Conservation (phyloP, 768 basidiomycete genomes). For the Rhizopogon vinicolor region DNA sequence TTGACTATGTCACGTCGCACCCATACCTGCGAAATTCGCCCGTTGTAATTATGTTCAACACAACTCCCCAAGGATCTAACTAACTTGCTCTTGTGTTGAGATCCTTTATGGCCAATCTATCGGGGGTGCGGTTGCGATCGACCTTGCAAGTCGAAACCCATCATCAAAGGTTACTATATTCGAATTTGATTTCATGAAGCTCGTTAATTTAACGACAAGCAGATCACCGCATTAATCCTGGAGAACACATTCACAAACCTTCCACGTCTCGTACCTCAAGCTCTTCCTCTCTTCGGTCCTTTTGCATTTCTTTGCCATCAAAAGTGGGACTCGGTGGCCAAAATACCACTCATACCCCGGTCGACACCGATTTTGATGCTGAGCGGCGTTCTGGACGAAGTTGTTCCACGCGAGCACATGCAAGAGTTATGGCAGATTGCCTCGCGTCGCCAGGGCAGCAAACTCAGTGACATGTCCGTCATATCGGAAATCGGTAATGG, state of each 20-base stretch:
- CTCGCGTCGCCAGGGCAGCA: constrained; percentile 38
- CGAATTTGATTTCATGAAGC: not conserved
- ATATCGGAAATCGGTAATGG: constrained; percentile 46
- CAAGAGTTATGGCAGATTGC: constrained; percentile 63
- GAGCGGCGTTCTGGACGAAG: constrained; percentile 56
- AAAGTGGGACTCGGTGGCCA: constrained; percentile 78
- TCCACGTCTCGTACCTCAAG: constrained; percentile 73
- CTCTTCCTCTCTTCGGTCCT: constrained; percentile 68
- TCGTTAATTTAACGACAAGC: not conserved
- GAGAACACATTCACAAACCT: constrained; percentile 94
- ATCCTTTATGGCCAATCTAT: constrained; percentile 83
- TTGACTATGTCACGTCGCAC: constrained; percentile 69
- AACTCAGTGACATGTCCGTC: constrained; percentile 23
- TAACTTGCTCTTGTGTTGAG: constrained; percentile 26
- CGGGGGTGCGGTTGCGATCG: constrained; percentile 90
- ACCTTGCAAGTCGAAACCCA: constrained; percentile 78
- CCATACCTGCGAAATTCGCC: constrained; percentile 60
- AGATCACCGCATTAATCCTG: constrained; percentile 78
- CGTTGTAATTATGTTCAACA: constrained; percentile 43
- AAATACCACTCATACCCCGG: constrained; percentile 57
- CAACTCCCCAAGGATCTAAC: not conserved
- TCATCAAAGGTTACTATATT: constrained; percentile 46
- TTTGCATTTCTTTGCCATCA: constrained; percentile 81
- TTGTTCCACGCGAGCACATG: constrained; percentile 55
- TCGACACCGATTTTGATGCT: constrained; percentile 78